Base-by-base conservation (phyloP, 2,329 filamentous ascomycete species). In the Colletotrichum noveboracense region DNA sequence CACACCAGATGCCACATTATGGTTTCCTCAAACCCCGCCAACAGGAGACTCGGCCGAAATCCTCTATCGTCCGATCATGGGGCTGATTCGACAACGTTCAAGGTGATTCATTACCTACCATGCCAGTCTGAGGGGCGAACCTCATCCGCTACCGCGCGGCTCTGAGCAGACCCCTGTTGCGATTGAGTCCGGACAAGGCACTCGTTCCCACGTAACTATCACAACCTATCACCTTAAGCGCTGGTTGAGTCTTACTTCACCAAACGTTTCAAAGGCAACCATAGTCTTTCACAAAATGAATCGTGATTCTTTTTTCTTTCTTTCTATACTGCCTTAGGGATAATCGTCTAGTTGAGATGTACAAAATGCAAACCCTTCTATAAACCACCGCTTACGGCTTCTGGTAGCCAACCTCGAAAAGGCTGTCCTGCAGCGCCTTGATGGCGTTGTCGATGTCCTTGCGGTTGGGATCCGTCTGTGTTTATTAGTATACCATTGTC, bases 401-500 rank as follows among this genome's bases (percentile, higher is more conserved):
- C 78, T 88, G 87, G 80, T 92, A 92, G 68, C 95, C 95, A 71
- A 92, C 93, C 85, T 98, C 96, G 2, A 88, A 84, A 77, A 98
- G 87, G 10, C 93, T 92, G 71, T 93, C 91, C 87, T 94, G 93
- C 79, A 99, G 86, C 60, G 95, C 94, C 79, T 92, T 88, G 77
- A 98, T 89, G 2, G 96, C 97, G 81, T 94, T 94, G 78, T 97
- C 94, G 80, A 98, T 92, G 83, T 99, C 95, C 68, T 90, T 90
- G 77, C 96, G 91, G 77, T 91, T 91, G 32, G 95, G 91, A 82
- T 98, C 95, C 81, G 93, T 95, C 87, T 93, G 70, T 75, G 24
- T 32, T 13, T 3, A 70, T 78, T 52, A 58, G 38, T 71, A 81
- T 77, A 82, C 82, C 68, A 79, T 72, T 10, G 43, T 13, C 69